A percentile compares a stretch with the other conserved stretches of the same genome.
Evolutionary conservation across 139 green algal species (phyloP).

Genomic region (Chlorella sp.): DNA sequence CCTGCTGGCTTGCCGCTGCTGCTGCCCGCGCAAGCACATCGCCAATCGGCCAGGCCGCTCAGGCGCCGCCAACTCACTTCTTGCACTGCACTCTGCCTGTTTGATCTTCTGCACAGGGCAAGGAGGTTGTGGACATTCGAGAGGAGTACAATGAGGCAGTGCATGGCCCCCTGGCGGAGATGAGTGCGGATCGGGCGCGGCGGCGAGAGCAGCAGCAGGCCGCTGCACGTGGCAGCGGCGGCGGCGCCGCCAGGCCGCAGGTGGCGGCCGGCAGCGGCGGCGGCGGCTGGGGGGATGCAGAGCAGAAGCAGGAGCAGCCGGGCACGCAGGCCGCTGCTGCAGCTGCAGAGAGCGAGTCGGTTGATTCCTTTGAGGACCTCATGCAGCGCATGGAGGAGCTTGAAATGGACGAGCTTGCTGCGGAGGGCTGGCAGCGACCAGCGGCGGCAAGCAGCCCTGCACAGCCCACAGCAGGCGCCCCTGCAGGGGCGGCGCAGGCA

Average conservation of each 20-base stretch:
- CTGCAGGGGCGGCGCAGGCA: neutral
- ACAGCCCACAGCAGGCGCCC: neutral
- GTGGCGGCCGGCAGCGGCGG: neutral
- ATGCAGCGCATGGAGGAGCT: slow-evolving; percentile 27
- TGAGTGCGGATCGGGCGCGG: too few species aligned
- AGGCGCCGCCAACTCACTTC: neutral
- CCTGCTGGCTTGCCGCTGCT: too few species aligned
- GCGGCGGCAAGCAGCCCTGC: neutral
- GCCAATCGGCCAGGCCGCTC: neutral
- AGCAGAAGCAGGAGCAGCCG: neutral
- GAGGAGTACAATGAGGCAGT: slow-evolving; percentile 24
- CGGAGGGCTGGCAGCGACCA: neutral
- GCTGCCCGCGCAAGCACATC: neutral
- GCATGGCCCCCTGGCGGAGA: neutral
- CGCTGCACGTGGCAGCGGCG: neutral
- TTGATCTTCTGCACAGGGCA: neutral
- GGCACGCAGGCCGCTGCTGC: too few species aligned
- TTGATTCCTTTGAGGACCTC: slow-evolving; percentile 23
- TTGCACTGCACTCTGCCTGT: neutral
- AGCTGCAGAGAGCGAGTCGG: neutral
- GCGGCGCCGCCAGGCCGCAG: neutral
- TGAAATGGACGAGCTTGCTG: neutral
- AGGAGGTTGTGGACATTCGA: slow-evolving; percentile 24
- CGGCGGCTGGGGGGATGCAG: neutral
- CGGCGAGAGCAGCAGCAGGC: neutral